Evolutionary conservation across 441 rosid genomes (phyloP), one percentile per base, ranked within the genome.

Genomic region (Pelargonium cotyledonis): DNA sequence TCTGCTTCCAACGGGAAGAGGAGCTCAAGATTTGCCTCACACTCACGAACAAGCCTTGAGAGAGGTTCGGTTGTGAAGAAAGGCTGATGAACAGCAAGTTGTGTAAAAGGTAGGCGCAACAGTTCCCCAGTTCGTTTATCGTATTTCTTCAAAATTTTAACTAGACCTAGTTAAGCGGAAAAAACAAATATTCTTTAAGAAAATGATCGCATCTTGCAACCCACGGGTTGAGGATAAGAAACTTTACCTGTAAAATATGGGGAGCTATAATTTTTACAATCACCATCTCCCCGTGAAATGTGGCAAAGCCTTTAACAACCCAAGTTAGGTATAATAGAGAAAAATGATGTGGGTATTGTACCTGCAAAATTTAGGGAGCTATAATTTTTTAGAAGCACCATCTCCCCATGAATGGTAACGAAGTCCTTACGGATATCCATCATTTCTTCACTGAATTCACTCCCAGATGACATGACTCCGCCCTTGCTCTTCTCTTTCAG

Each of bases 341-440:
- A 61, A 51, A 62, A 70, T 35, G 51, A 6, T 46, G 35, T 5
- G 67, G 71, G 6, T 60, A 63, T 23, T 12, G 3, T 78, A 88
- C 95, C 97, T 79, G 95, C 95, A 77, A 92, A 90, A 74, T 94
- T 94, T 7, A 94, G 83, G 76, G 98, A 89, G 79, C 98, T 91
- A 72, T 94, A 94, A 76, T 89, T 94, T 84, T 94, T 89, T 0
- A 94, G 85, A 69, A 94, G 97, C 73, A 91, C 97, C 98, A 94
- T 91, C 82, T 94, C 90, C 67, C 98, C 97, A 53, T 94, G 98
- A 74, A 94, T 91, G 63, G 85, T 86, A 19, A 94, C 98, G 58
- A 89, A 87, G 79, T 88, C 96, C 84, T 81, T 89, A 49, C 96
- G 95, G 58, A 91, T 91, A 65, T 87, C 95, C 98, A 94, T 94